These are phyloP conservation scores for Moniliella sp. DNA, from an alignment of 1,284 basidiomycete species.

Conservation along the genomic window DNA sequence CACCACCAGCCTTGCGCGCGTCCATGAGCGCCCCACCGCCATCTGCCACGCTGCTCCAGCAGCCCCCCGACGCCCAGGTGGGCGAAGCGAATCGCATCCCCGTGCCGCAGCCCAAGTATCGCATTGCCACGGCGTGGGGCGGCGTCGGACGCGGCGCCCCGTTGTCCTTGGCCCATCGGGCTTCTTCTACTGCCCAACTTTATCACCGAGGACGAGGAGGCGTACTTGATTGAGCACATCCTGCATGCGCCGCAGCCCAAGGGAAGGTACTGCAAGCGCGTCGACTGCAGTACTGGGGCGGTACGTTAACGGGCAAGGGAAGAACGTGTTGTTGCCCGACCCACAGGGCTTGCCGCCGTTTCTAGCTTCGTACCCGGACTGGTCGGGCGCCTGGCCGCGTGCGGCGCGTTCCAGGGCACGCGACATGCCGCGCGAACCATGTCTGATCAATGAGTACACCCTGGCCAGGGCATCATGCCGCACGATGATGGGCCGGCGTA, in stretches of 20 bases:
- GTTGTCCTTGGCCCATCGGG: too few relatives aligned
- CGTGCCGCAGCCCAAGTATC: too few relatives aligned
- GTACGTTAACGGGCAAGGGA: constrained; percentile 50
- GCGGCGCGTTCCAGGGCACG: constrained; percentile 45
- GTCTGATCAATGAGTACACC: constrained; percentile 47
- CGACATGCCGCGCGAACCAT: constrained; percentile 46
- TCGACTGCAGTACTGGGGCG: constrained; percentile 23
- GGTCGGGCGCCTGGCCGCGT: constrained; percentile 43
- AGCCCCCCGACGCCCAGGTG: too few relatives aligned
- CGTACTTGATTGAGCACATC: constrained; percentile 55
- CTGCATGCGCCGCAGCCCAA: too few relatives aligned
- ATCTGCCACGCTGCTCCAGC: too few relatives aligned
- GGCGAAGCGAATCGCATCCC: too few relatives aligned
- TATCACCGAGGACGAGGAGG: constrained; percentile 55
- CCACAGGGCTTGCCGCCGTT: constrained; percentile 48
- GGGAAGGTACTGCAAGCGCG: too few relatives aligned
- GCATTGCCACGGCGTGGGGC: too few relatives aligned
- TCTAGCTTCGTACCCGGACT: constrained; percentile 46
- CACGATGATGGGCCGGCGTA: constrained; percentile 81
- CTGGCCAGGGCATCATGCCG: constrained; percentile 69
- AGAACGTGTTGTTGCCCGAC: constrained; percentile 40
- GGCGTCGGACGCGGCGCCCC: too few relatives aligned
- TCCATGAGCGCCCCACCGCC: too few relatives aligned
- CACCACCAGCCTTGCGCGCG: too few relatives aligned
- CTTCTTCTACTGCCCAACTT: constrained; percentile 47